Conservation (phyloP, 148 eudicot genomes). For the Spergularia marina region DNA sequence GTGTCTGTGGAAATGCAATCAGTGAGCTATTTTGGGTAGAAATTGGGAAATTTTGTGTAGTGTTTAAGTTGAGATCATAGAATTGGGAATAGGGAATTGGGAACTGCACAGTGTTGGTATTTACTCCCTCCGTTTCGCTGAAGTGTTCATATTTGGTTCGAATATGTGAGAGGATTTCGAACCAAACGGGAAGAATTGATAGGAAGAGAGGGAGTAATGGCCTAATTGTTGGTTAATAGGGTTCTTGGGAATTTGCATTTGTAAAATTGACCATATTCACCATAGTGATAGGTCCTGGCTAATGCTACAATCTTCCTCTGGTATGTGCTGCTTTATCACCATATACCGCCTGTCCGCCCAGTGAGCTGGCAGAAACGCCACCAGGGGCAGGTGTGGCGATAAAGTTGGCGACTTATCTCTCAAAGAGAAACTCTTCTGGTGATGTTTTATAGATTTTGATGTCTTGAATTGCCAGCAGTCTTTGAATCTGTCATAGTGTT, state of each 20-base stretch:
- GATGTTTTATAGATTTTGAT: too few species aligned
- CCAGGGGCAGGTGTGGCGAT: neutral
- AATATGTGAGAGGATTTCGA: too few species aligned
- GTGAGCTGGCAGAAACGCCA: neutral
- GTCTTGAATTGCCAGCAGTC: too few species aligned
- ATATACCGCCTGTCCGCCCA: neutral
- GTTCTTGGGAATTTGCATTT: neutral
- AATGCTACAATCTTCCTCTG: neutral
- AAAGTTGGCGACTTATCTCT: too few species aligned
- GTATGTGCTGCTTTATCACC: neutral
- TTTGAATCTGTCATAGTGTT: too few species aligned
- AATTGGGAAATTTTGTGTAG: slow-evolving; percentile 10
- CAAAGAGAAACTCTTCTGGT: too few species aligned
- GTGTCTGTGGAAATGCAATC: neutral
- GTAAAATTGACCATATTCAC: neutral
- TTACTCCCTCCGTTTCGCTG: too few species aligned
- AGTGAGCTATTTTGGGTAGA: slow-evolving; percentile 12
- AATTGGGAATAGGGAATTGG: too few species aligned
- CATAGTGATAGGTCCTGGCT: neutral
- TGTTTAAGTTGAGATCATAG: neutral
- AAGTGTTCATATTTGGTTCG: too few species aligned
- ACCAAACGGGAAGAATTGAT: too few species aligned
- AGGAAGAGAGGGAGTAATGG: neutral
- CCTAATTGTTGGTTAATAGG: slow-evolving; percentile 2
- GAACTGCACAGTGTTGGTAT: neutral